Conservation (phyloP, 225 moss, liverwort and hornwort species). For the Polytrichum formosum region DNA sequence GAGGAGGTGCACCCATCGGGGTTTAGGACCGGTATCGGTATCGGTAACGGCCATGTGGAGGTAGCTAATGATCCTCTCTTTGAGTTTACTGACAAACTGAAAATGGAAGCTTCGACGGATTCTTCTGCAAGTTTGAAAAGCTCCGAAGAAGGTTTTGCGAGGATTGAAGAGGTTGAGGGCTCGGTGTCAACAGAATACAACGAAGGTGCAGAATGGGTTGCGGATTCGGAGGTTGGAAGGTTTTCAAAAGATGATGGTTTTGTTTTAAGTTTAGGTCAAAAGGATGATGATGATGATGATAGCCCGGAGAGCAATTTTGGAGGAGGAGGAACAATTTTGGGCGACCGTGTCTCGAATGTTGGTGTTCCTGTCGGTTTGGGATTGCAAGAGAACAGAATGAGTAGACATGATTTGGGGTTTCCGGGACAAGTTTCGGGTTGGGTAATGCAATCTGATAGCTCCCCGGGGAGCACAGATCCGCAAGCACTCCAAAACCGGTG, state of each 20-base stretch:
- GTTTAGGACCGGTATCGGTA: too few relatives aligned
- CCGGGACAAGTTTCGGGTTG: conserved; percentile 13
- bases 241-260: conserved; percentile 1
- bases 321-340: too few relatives aligned
- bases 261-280: neutral
- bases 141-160: neutral
- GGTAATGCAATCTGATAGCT: conserved; percentile 32
- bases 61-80: too few relatives aligned
- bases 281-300: conserved; percentile 2
- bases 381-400: neutral
- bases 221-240: neutral
- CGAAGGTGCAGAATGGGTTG: neutral
- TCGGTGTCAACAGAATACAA: too few relatives aligned
- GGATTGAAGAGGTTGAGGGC: neutral
- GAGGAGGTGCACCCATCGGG: neutral
- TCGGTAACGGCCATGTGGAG: too few relatives aligned
- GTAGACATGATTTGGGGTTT: conserved; percentile 11
- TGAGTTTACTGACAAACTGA: too few relatives aligned
- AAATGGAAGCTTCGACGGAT: neutral
- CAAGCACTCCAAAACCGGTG: conserved; percentile 26
- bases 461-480: conserved; percentile 9
- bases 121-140: neutral
- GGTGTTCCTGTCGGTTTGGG: neutral
- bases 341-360: too few relatives aligned
- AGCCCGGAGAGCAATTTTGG: too few relatives aligned